Evolutionary conservation across 805 yeast species (phyloP).

Genomic region (Saccharomycopsis sp.): DNA sequence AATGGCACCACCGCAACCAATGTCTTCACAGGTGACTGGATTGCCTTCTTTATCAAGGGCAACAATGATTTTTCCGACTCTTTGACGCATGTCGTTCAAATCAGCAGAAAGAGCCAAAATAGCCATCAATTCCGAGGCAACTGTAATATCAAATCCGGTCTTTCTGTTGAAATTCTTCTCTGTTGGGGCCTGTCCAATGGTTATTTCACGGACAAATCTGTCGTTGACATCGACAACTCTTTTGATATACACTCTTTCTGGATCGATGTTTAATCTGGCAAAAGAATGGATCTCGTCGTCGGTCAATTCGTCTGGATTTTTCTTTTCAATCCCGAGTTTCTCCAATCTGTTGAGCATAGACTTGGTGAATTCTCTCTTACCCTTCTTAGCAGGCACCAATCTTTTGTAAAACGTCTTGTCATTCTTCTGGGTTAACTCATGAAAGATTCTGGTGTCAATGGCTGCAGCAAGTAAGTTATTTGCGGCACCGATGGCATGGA

Average conservation of each 20-base stretch:
- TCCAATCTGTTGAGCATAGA: conserved; percentile 71
- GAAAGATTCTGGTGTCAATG: conserved; percentile 94
- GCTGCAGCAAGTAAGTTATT: conserved; percentile 94
- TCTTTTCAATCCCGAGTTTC: conserved; percentile 75
- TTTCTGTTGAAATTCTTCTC: conserved; percentile 83
- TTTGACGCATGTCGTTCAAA: conserved; percentile 74
- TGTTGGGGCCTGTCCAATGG: conserved; percentile 87
- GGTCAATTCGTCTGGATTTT: conserved; percentile 75
- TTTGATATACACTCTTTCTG: conserved; percentile 82
- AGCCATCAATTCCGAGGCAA: conserved; percentile 96
- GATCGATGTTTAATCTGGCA: conserved; percentile 84
- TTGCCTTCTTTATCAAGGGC: conserved; percentile 70
- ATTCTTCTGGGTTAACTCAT: conserved; percentile 76
- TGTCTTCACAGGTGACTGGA: conserved; percentile 89
- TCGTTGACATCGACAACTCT: conserved; percentile 95
- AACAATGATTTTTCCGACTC: conserved; percentile 86
- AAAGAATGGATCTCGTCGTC: conserved; percentile 67
- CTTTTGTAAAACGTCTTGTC: conserved; percentile 77
- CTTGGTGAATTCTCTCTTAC: conserved; percentile 68
- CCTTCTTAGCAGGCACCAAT: conserved; percentile 80
- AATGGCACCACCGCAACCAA: conserved; percentile 93
- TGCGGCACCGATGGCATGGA: conserved; percentile 93
- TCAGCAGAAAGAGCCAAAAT: conserved; percentile 78
- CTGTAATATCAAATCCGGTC: conserved; percentile 94
- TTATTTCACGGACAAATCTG: conserved; percentile 80